A percentile compares a stretch with the other conserved stretches of the same genome.
Conservation (phyloP, 495 filamentous ascomycete genomes). For the Geopyxis carbonaria region DNA sequence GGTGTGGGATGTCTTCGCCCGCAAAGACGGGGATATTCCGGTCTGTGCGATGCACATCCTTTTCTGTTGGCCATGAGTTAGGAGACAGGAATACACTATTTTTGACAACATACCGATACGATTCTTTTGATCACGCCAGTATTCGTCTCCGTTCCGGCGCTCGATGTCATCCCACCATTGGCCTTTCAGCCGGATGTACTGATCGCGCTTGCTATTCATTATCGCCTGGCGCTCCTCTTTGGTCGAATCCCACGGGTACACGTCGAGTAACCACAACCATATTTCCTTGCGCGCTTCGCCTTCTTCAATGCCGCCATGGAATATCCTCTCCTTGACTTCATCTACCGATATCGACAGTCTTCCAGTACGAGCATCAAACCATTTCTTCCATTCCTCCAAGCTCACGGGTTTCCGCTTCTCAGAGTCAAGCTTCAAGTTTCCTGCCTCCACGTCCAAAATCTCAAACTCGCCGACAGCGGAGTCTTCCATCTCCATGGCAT, state of each 20-base stretch:
- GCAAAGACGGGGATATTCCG: constrained; percentile 82
- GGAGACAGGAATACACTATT: constrained; percentile 1
- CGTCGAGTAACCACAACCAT: constrained; percentile 84
- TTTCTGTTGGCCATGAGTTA: constrained; percentile 50
- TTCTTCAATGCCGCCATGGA: constrained; percentile 80
- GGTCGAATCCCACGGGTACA: constrained; percentile 79
- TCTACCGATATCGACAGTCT: constrained; percentile 60
- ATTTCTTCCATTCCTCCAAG: constrained; percentile 70
- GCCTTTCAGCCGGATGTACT: constrained; percentile 84
- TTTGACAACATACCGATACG: constrained; percentile 57
- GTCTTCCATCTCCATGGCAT: constrained; percentile 85
- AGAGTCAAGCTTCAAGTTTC: constrained; percentile 44
- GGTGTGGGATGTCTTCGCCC: constrained; percentile 94
- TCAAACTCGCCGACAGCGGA: constrained; percentile 92
- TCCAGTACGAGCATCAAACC: constrained; percentile 60
- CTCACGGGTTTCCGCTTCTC: constrained; percentile 63
- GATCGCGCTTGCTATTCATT: constrained; percentile 72
- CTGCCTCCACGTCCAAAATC: constrained; percentile 66
- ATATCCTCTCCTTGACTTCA: constrained; percentile 89
- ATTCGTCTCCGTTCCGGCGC: constrained; percentile 64
- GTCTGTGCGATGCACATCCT: constrained; percentile 95
- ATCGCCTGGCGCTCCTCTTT: constrained; percentile 62
- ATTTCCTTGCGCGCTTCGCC: constrained; percentile 87
- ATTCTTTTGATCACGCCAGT: constrained; percentile 88
- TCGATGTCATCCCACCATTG: constrained; percentile 93